Conservation (phyloP, 495 filamentous ascomycete genomes). For the Xylaria sp. region DNA sequence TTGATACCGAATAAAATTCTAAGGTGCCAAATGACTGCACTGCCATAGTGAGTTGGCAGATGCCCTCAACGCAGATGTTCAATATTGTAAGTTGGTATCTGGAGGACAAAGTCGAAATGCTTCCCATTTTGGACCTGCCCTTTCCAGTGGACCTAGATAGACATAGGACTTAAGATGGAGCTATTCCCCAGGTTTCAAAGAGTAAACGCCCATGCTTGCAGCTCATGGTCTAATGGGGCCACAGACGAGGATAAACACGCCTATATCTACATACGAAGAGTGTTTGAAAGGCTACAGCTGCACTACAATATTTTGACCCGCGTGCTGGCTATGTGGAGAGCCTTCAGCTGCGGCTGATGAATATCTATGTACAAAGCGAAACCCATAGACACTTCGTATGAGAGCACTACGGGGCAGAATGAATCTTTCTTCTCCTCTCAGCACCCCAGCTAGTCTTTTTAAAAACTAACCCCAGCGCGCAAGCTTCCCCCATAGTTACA, state of each 20-base stretch:
- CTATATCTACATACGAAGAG: neutral
- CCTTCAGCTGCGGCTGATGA: neutral
- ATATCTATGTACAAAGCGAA: slow-evolving; percentile 9
- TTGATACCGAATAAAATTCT: no score
- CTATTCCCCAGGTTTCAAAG: slow-evolving; percentile 17
- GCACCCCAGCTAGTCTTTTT: neutral
- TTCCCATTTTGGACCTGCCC: neutral
- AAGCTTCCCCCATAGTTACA: neutral
- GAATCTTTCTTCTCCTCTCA: neutral
- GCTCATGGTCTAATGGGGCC: slow-evolving; percentile 13
- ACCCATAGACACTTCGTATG: neutral
- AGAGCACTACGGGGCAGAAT: neutral
- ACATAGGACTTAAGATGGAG: slow-evolving; percentile 9
- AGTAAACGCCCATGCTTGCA: slow-evolving; percentile 3
- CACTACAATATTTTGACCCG: neutral
- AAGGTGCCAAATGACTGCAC: no score
- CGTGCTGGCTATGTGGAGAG: neutral
- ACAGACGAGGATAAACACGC: neutral
- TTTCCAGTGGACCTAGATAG: slow-evolving; percentile 12
- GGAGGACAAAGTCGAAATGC: neutral
- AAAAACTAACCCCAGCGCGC: neutral
- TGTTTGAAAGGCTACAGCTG: neutral
- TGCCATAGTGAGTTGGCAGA: no score
- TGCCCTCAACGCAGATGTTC: no score
- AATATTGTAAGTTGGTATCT: no score